Conservation (phyloP, 768 basidiomycete species). For the Boletus coccyginus region DNA sequence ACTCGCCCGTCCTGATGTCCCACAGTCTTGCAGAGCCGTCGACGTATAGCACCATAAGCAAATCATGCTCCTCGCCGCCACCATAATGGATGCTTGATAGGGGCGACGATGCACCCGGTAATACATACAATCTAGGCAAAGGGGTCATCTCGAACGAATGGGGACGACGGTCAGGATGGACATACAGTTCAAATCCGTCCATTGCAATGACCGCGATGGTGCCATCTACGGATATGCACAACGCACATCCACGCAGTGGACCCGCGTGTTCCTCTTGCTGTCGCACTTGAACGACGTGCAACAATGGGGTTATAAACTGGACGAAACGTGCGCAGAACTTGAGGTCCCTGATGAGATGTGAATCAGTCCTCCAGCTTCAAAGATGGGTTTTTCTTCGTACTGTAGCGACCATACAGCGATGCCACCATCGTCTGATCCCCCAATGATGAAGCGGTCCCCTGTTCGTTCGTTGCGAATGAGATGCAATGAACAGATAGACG, state of each 20-base stretch:
- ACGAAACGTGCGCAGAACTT: conserved; percentile 69
- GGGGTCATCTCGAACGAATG: not conserved
- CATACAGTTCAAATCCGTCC: conserved; percentile 78
- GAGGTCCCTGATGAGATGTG: conserved; percentile 46
- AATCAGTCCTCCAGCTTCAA: not conserved
- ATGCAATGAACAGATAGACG: conserved; percentile 45
- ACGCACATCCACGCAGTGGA: conserved; percentile 59
- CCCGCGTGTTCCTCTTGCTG: conserved; percentile 47
- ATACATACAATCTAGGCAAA: conserved; percentile 60
- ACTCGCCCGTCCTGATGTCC: conserved; percentile 80
- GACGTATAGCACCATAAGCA: conserved; percentile 72
- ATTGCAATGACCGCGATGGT: conserved; percentile 78
- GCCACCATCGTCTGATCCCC: conserved; percentile 77
- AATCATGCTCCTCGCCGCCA: conserved; percentile 46
- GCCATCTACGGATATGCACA: conserved; percentile 76
- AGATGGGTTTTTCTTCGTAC: conserved; percentile 38
- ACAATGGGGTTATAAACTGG: conserved; percentile 65
- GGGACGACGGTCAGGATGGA: conserved; percentile 3
- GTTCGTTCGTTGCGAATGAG: conserved; percentile 56
- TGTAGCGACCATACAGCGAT: conserved; percentile 68
- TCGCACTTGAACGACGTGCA: conserved; percentile 52
- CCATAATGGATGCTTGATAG: conserved; percentile 62
- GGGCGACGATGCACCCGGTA: conserved; percentile 78
- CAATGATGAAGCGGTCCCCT: conserved; percentile 61
- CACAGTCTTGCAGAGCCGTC: conserved; percentile 81